Conservation (phyloP, 2,329 filamentous ascomycete genomes). For the Paracoccidioides brasiliensis region DNA sequence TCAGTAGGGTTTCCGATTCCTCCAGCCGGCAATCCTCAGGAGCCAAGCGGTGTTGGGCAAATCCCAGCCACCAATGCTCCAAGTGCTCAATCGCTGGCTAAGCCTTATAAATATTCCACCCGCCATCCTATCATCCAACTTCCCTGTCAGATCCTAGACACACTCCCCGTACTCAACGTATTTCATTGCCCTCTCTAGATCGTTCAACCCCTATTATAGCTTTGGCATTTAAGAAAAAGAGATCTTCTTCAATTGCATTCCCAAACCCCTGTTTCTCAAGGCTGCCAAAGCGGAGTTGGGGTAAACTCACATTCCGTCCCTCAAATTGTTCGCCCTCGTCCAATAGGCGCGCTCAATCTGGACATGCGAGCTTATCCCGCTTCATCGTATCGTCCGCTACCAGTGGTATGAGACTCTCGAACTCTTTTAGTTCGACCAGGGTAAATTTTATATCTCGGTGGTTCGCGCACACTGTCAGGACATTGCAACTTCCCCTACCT, state of each 20-base stretch:
- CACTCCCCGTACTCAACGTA: background rate
- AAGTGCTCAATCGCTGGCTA: background rate
- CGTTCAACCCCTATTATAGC: background rate
- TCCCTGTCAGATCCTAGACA: background rate
- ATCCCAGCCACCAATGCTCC: background rate
- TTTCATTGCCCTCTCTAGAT: background rate
- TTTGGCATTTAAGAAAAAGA: background rate
- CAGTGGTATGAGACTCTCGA: background rate
- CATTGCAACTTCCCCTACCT: background rate
- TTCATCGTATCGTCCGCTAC: background rate
- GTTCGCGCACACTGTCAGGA: background rate
- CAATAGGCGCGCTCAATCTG: background rate
- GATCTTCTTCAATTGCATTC: background rate
- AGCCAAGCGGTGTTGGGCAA: background rate
- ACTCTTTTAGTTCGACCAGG: background rate
- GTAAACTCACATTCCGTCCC: background rate
- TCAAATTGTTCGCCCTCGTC: background rate
- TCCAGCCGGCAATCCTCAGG: background rate
- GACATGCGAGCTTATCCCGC: background rate
- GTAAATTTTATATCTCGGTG: background rate
- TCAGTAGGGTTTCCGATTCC: background rate
- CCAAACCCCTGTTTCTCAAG: background rate
- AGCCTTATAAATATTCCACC: background rate
- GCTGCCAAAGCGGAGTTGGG: background rate
- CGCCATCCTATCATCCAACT: background rate